Evolutionary conservation across 2,329 filamentous ascomycete species (phyloP).

Genomic region (Cladosporium sp.): DNA sequence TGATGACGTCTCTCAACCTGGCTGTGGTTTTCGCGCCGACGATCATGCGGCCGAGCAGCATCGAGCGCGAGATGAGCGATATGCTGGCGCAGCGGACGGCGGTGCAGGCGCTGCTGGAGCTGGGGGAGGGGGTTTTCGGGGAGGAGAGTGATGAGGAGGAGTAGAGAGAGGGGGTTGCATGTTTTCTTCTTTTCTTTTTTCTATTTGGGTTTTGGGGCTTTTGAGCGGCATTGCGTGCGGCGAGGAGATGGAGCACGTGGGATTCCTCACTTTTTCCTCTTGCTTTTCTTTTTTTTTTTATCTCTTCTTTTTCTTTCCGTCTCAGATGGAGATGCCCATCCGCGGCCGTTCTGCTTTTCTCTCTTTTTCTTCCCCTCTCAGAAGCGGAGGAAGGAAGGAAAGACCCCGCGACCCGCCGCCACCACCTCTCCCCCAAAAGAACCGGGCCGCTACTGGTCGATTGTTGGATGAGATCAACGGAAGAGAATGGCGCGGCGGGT

Average conservation of each 20-base stretch:
- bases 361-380: not conserved
- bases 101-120: conserved; percentile 88
- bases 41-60: conserved; percentile 84
- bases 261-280: not conserved
- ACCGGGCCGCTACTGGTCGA: too few relatives aligned
- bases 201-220: not conserved
- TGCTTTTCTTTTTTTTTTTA: not conserved
- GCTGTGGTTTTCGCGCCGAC: conserved; percentile 97
- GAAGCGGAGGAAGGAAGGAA: too few relatives aligned
- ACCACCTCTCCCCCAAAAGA: too few relatives aligned
- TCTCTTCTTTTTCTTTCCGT: not conserved
- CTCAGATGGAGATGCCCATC: too few relatives aligned
- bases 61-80: conserved; percentile 93
- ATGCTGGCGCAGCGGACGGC: conserved; percentile 89
- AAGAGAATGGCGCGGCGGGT: too few relatives aligned
- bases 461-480: too few relatives aligned
- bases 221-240: not conserved
- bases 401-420: too few relatives aligned
- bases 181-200: not conserved
- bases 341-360: not conserved
- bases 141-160: conserved; percentile 13
- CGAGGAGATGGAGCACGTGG: not conserved
- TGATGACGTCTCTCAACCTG: conserved; percentile 95
- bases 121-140: conserved; percentile 72
- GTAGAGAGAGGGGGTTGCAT: not conserved